Evolutionary conservation across 2,329 filamentous ascomycete genomes (phyloP).

Genomic region (Trichophyton simii): DNA sequence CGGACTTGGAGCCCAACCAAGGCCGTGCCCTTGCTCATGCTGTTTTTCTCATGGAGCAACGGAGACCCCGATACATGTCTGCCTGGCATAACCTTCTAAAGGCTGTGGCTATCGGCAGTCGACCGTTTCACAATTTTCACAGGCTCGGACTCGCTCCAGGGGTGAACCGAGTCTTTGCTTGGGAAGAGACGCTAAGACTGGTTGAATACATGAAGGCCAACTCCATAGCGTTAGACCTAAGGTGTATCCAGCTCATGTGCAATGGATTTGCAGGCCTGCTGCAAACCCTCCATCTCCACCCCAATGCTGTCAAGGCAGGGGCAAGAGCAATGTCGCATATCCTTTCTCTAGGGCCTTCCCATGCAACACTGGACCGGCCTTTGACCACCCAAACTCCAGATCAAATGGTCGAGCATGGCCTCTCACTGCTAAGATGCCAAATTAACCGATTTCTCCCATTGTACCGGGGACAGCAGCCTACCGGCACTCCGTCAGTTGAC

Average conservation of each 20-base stretch:
- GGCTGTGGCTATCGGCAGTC: slow-evolving; percentile 12
- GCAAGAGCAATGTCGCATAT: background rate
- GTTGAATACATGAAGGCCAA: slow-evolving; percentile 24
- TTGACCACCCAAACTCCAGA: background rate
- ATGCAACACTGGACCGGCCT: background rate
- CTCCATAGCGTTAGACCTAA: background rate
- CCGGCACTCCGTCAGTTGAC: background rate
- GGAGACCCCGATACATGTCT: slow-evolving; percentile 20
- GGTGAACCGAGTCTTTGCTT: slow-evolving; percentile 24
- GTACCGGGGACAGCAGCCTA: background rate
- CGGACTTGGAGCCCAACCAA: background rate
- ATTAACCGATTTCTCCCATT: background rate
- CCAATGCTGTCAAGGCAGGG: background rate
- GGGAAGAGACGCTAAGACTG: slow-evolving; percentile 26
- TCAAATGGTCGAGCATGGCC: background rate
- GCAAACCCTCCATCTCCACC: background rate
- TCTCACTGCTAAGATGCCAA: background rate
- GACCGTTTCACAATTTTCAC: slow-evolving; percentile 5
- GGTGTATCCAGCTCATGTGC: slow-evolving; percentile 9
- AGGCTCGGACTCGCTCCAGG: slow-evolving; percentile 7
- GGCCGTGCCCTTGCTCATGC: slow-evolving; percentile 20
- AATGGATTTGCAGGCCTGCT: slow-evolving; percentile 3
- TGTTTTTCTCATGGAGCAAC: slow-evolving; percentile 22
- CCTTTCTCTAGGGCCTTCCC: background rate
- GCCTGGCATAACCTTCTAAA: slow-evolving; percentile 28